Conservation (phyloP, 441 rosid species). For the Hura crepitans region DNA sequence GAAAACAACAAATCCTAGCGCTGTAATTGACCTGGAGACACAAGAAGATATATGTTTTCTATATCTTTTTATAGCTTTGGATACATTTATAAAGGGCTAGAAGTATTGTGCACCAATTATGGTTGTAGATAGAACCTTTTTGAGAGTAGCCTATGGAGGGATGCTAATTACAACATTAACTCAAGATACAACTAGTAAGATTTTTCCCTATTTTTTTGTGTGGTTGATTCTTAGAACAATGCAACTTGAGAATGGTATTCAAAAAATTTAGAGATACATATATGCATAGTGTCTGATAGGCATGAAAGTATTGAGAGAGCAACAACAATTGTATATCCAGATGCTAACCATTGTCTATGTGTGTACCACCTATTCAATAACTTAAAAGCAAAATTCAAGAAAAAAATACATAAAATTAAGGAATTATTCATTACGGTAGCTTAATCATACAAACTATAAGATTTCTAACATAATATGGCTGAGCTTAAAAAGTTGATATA, state of each 20-base stretch:
- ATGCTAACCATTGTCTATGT: not conserved
- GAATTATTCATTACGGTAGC: not conserved
- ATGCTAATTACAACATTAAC: not conserved
- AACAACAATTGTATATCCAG: not conserved
- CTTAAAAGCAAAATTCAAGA: not conserved
- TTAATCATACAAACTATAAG: not conserved
- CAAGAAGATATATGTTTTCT: not conserved
- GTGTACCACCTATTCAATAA: not conserved
- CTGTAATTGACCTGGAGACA: not conserved
- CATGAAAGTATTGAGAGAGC: not conserved
- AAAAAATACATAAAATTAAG: no score
- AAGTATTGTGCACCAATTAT: not conserved
- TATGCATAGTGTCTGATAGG: not conserved
- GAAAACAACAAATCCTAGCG: not conserved
- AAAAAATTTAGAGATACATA: not conserved
- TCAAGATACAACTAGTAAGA: not conserved
- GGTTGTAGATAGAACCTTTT: not conserved
- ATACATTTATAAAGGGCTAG: not conserved
- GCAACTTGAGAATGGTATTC: not conserved
- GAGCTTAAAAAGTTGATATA: not conserved
- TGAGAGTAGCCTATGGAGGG: not conserved
- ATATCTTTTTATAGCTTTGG: not conserved
- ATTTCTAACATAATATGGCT: no score
- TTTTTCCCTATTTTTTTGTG: not conserved
- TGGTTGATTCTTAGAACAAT: not conserved